Conservation (phyloP, 2,329 filamentous ascomycete genomes). For the Lasiodiplodia sp. region DNA sequence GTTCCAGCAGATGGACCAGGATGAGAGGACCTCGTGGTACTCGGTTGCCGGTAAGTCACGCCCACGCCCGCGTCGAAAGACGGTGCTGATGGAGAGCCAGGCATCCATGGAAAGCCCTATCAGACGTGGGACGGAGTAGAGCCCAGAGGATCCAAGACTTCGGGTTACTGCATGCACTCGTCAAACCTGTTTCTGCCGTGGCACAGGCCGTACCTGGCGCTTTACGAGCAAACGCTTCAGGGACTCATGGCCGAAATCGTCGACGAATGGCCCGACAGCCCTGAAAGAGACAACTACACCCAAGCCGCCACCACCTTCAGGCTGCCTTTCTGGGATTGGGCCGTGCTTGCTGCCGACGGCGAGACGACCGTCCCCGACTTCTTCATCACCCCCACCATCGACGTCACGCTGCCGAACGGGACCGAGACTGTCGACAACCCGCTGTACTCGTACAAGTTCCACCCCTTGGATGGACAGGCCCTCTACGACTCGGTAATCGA, state of each 20-base stretch:
- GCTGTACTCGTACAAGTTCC: conserved; percentile 55
- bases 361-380: conserved; percentile 33
- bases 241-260: conserved; percentile 50
- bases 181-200: conserved; percentile 80
- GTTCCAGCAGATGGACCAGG: conserved; percentile 73
- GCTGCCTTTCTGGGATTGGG: conserved; percentile 59
- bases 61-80: not conserved
- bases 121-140: conserved; percentile 62
- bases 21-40: conserved; percentile 75
- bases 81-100: conserved; percentile 49
- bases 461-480: conserved; percentile 64
- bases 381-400: conserved; percentile 52
- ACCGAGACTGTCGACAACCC: conserved; percentile 52
- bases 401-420: conserved; percentile 52
- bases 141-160: conserved; percentile 59
- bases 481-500: conserved; percentile 65
- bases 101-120: conserved; percentile 80
- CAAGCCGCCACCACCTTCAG: conserved; percentile 51
- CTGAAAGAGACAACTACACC: conserved; percentile 48
- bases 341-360: conserved; percentile 44
- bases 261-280: conserved; percentile 48
- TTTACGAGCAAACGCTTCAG: conserved; percentile 62
- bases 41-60: conserved; percentile 70
- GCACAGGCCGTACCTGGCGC: conserved; percentile 80
- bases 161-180: conserved; percentile 79